Evolutionary conservation across 2,329 filamentous ascomycete species (phyloP).

Genomic region (Hypoxylon rubiginosum): DNA sequence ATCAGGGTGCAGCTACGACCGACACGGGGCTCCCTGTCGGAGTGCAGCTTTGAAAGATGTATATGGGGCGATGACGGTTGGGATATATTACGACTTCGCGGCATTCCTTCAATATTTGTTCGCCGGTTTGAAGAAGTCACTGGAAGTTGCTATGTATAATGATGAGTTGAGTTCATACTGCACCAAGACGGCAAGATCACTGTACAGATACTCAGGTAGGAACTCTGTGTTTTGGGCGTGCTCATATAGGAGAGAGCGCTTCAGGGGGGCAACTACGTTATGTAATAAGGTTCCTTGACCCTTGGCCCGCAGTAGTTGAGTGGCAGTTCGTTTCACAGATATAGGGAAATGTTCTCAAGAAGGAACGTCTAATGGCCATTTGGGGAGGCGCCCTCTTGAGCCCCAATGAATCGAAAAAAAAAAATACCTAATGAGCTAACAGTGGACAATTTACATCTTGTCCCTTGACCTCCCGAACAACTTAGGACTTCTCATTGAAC

Average conservation of each 20-base stretch:
- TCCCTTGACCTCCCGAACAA: not conserved
- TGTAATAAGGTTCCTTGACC: not conserved
- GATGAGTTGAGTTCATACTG: too few species aligned
- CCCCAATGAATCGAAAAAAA: not conserved
- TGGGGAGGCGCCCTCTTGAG: not conserved
- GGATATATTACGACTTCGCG: too few species aligned
- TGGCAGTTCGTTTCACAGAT: slow-evolving; percentile 22
- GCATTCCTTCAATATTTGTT: too few species aligned
- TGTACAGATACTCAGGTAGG: not conserved
- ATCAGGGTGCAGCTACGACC: too few species aligned
- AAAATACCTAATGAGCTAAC: not conserved
- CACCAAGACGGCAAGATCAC: too few species aligned
- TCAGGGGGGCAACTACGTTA: not conserved
- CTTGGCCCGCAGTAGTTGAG: not conserved
- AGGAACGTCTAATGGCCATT: slow-evolving; percentile 11
- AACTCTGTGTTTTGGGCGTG: not conserved
- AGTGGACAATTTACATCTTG: not conserved
- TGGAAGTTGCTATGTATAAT: too few species aligned
- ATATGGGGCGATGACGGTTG: too few species aligned
- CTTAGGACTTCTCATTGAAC: not conserved
- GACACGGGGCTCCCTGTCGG: too few species aligned
- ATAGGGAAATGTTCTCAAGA: not conserved
- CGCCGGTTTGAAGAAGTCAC: too few species aligned
- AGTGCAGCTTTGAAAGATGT: too few species aligned
- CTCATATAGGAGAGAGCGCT: not conserved